Evolutionary conservation across 192 early-diverging fungal genomes (phyloP), one percentile per base, ranked within the genome.

Genomic region (Linnemannia schmuckeri): DNA sequence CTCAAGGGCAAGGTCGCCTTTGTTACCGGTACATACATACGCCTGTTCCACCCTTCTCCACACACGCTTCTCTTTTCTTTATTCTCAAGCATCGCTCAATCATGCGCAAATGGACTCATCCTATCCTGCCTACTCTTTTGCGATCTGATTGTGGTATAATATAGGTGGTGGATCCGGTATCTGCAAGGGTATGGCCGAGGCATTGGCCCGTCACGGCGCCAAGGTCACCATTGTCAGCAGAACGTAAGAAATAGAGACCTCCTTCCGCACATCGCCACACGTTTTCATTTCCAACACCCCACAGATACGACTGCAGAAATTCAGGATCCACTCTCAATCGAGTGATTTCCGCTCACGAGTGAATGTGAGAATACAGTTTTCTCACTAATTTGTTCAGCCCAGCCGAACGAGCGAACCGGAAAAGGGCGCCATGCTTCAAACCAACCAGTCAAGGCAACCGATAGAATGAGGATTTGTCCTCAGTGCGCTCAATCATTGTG

Each of bases 171-270:
- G 94, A 71, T 91, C 90, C 54, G 94, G 95, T 74, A 95, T 95
- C 70, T 95, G 95, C 81, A 91, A 90, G 74, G 91, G 89, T 20
- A 94, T 95, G 92, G 89, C 92, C 9, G 92, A 94, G 79, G 93
- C 94, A 57, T 81, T 94, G 78, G 83, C 93, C 77, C 88, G 90
- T 61, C 94, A 92, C 70, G 92, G 93, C 33, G 88, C 90, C 54
- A 94, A 91, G 63, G 93, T 93, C 30, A 90, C 90, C 76, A 94
- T 96, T 75, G 88, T 91, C 66, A 91, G 92, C 76, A 88, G 95
- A 88, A 94, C 90, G 88, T 91, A 87, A 74, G 82, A 44, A 47
- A 40, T 27, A 5, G 12, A 30, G 37, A 20, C 40, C 55, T 40
- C 52, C 20, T 40, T 37, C 24, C 37, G 52, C 20, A 35, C 27